These are phyloP conservation scores for Delonix regia DNA, from an alignment of 306 rosid species.

Conservation along the genomic window DNA sequence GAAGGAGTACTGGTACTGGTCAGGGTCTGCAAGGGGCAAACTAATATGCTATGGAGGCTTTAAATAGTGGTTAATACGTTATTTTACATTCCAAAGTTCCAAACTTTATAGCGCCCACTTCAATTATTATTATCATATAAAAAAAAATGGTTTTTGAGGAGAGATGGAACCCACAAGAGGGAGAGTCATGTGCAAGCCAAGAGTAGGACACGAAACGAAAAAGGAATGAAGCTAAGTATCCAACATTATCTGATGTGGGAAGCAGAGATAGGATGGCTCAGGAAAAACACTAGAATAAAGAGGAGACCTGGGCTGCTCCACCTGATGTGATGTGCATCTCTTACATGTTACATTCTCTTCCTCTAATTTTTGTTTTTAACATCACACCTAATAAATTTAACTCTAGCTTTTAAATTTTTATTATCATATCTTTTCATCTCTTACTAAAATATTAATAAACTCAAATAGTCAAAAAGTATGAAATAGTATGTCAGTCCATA, in stretches of 20 bases:
- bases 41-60: background rate
- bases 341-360: constrained; percentile 43
- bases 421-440: background rate
- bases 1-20: constrained; percentile 1
- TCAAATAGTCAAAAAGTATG: too few species aligned
- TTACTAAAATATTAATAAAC: too few species aligned
- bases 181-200: constrained; percentile 8
- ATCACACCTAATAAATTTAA: background rate
- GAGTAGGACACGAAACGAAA: constrained; percentile 27
- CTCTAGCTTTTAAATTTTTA: background rate
- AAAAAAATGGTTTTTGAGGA: constrained; percentile 15
- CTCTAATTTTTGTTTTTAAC: background rate
- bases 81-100: background rate
- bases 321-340: constrained; percentile 36
- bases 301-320: constrained; percentile 27
- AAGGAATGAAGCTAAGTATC: constrained; percentile 12
- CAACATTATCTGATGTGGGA: constrained; percentile 44
- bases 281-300: constrained; percentile 31
- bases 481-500: too few species aligned
- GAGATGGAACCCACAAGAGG: constrained; percentile 38
- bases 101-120: constrained; percentile 25
- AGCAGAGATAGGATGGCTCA: constrained; percentile 34
- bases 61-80: constrained; percentile 28
- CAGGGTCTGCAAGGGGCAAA: constrained; percentile 28
- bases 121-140: constrained; percentile 14